phyloP scores from a whole-genome alignment of 1,139 yeast species.

The Arxiozyma bovina region DNA sequence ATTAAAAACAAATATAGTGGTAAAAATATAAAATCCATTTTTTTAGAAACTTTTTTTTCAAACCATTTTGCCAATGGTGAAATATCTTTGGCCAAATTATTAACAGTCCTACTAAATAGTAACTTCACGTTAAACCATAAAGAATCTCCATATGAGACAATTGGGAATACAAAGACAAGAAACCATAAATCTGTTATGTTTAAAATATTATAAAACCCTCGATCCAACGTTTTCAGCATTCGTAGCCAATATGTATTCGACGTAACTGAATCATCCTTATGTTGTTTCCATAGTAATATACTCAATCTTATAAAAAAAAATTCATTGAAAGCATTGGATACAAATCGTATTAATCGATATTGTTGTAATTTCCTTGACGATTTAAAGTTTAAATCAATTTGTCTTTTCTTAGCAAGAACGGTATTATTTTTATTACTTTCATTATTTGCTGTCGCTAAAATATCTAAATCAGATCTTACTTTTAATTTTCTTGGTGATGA shows the following conservation, averaged over 20 bases:
- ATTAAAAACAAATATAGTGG: background rate
- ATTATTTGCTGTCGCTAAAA: background rate
- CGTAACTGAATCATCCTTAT: background rate
- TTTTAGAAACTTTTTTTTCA: background rate
- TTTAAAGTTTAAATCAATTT: background rate
- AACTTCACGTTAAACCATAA: background rate
- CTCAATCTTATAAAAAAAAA: background rate
- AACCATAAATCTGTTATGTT: constrained; percentile 1
- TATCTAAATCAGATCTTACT: background rate
- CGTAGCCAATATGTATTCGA: background rate
- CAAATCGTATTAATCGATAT: background rate
- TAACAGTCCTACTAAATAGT: background rate
- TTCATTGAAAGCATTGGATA: background rate
- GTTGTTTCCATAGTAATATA: background rate
- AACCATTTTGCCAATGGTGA: background rate
- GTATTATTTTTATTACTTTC: background rate
- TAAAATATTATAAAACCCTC: background rate
- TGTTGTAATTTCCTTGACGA: constrained; percentile 1
- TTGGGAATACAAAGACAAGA: background rate
- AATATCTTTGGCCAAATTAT: background rate
- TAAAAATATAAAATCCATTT: background rate
- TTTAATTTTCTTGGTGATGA: background rate
- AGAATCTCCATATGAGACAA: background rate
- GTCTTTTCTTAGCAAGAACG: background rate
- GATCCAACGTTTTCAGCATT: background rate